Base-by-base conservation (phyloP, 768 basidiomycete species). In the Naganishia vaughanmartiniae region DNA sequence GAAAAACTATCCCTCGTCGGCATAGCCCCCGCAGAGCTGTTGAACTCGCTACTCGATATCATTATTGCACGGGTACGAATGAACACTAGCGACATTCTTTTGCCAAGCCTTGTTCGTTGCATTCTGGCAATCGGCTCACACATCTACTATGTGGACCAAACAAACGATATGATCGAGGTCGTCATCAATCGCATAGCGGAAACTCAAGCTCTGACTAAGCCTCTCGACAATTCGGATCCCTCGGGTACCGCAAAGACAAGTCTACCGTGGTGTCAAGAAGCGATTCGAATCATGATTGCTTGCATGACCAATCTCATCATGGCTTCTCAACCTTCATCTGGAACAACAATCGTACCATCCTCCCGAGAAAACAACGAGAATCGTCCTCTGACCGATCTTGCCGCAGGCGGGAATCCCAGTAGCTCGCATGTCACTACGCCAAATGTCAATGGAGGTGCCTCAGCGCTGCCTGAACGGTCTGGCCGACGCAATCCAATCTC, bases 71-170 rank as follows among this genome's bases (percentile, higher is more conserved):
- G 90, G 54, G 84, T 88, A 31, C 83, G 86, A 0, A 82, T 88
- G 36, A 85, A 88, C 70, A 83, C 86, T 0, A 82, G 86, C 14
- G 92, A 94, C 74, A 71, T 84, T 9, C 83, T 92, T 12, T 82
- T 97, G 14, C 85, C 87, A 0, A 80, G 85, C 10, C 79, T 93
- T 65, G 89, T 93, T 10, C 84, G 87, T 67, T 89, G 90, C 76
- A 89, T 94, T 53, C 84, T 89, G 2, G 90, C 93, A 0, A 84
- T 97, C 14, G 92, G 92, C 42, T 88, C 89, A 14, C 93, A 95
- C 76, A 88, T 95, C 66, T 94, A 96, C 83, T 97, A 97, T 77
- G 90, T 92, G 46, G 94, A 96, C 80, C 94, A 97, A 81, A 92
- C 93, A 60, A 91, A 92, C 76, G 94, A 96, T 77, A 87, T 96